Evolutionary conservation across 768 basidiomycete genomes (phyloP), one percentile per base, ranked within the genome.

Genomic region (Tylopilus felleus): DNA sequence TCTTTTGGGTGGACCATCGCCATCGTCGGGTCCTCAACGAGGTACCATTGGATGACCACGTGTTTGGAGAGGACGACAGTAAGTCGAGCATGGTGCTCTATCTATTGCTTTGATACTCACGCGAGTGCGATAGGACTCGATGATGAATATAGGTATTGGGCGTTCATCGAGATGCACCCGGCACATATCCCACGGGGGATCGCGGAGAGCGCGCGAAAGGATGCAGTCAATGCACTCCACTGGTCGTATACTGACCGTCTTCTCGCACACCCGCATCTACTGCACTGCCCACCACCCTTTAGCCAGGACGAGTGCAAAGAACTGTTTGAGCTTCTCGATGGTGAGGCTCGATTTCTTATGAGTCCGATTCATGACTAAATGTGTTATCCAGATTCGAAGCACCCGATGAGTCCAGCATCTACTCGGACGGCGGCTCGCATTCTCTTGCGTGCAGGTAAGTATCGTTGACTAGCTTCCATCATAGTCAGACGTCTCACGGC

Each of bases 161-260:
- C 81, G 7, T 93, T 85, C 64, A 78, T 93, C 71, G 86, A 90
- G 67, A 71, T 79, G 31, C 89, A 92, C 60, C 90, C 90, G 0
- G 87, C 86, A 0, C 90, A 93, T 65, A 73, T 76, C 8, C 64
- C 77, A 0, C 60, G 36, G n/a, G 61, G n/a, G 29, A 73, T 92
- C 25, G 79, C 85, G 8, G 61, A 71, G 8, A 77, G 75, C 40
- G 84, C 85, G 10, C 78, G 78, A 46, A 69, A 74, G 0, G 90
- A 93, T 59, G 90, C 90, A 1, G 75, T 86, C 62, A 87, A 92
- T 50, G 80, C 81, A 0, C 73, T 93, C 58, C 87, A 81, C 22
- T 93, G 91, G 90, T 82, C 86, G 9, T 90, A 86, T 71, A 86
- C 90, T 3, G 90, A 91, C 63, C 86, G 84, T 42, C 70, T 91